Conservation (phyloP, 2,329 filamentous ascomycete genomes). For the Dothistroma septosporum region DNA sequence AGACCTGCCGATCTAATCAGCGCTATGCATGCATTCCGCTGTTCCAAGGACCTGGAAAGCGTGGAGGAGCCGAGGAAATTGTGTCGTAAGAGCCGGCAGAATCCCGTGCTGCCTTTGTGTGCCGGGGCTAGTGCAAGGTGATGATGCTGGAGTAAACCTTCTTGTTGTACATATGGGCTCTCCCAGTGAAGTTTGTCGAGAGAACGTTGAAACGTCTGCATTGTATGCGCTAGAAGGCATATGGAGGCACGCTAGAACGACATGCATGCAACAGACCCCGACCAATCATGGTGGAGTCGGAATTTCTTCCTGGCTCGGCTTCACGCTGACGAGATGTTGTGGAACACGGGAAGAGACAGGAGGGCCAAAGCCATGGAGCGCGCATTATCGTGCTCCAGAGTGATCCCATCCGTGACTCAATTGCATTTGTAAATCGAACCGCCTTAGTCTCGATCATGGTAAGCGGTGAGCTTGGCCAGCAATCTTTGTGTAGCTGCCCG, state of each 20-base stretch:
- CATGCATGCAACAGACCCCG: background rate
- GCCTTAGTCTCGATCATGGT: background rate
- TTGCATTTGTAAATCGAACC: background rate
- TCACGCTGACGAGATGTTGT: slow-evolving; percentile 4
- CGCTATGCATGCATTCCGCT: slow-evolving; percentile 4
- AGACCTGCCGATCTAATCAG: slow-evolving; percentile 1
- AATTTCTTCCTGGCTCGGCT: background rate
- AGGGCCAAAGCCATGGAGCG: background rate
- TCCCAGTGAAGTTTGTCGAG: slow-evolving; percentile 4
- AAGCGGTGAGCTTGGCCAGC: slow-evolving; percentile 1
- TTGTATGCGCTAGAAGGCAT: slow-evolving; percentile 6
- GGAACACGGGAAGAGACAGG: background rate
- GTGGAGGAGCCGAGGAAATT: slow-evolving; percentile 3
- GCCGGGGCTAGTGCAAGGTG: slow-evolving; percentile 9
- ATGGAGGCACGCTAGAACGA: slow-evolving; percentile 7
- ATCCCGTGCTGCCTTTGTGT: slow-evolving; percentile 3
- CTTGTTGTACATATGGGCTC: background rate
- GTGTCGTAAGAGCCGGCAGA: slow-evolving; percentile 5
- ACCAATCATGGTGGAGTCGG: background rate
- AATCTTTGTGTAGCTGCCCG: background rate
- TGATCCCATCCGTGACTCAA: background rate
- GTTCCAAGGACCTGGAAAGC: background rate
- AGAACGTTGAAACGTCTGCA: slow-evolving; percentile 7
- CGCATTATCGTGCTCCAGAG: background rate
- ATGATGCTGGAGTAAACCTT: slow-evolving; percentile 3